Evolutionary conservation across 2,329 filamentous ascomycete species (phyloP), one percentile per base, ranked within the genome.

Genomic region (Neurospora sp.): DNA sequence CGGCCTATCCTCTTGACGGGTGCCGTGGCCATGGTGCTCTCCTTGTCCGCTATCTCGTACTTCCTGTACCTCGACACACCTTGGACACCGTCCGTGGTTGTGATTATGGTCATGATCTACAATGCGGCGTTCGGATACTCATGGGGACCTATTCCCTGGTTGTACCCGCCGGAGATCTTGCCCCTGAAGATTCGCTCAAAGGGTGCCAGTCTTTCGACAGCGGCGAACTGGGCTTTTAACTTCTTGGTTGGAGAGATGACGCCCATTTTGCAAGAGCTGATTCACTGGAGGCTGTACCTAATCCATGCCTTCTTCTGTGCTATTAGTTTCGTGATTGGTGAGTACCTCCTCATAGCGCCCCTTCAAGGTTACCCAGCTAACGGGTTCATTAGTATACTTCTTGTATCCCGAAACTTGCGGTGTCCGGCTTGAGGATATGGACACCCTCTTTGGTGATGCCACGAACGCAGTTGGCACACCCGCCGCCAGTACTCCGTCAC

Each of bases 121-220:
- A 99, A 99, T 77, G 96, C 95, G 5, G 92, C 96, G 8, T 99
- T 98, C 79, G 96, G 96, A 66, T 97, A 94, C 78, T 88, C 86
- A 17, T 99, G 96, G 96, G 96, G 96, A 19, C 96, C 96, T 1
- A 97, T 99, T 72, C 96, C 96, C 8, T 99, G 96, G 96, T 84
- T 99, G 17, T 98, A 98, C 79, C 96, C 96, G 15, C 96, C 96
- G n/a, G 96, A 99, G 85, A 99, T 99, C 72, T 85, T 99, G 62
- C 96, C 96, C 4, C 85, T 99, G 71, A 97, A 93, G 83, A 97
- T 98, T 78, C 90, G 96, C 76, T 97, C 95, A 71, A 98, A 98
- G 84, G 96, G 96, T 72, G 95, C 96, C 69, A 97, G 93, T 86
- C 82, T 99, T 79, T 97, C 95, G 71, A 98, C 96, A 1, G 96